phyloP scores from a whole-genome alignment of 306 rosid species.

The Trifolium dubium region DNA sequence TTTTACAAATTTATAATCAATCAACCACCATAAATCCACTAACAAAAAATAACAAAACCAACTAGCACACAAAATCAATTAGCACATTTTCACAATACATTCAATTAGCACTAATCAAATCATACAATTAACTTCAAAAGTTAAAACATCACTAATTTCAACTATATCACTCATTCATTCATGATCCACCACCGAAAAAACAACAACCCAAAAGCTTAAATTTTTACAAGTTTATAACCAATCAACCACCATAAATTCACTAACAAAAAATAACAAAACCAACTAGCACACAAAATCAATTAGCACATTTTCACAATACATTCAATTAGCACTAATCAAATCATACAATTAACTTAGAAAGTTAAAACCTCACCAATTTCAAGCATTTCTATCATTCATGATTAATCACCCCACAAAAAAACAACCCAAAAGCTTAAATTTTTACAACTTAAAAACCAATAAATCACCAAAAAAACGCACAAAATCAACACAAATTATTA shows the following conservation, averaged over 20 bases:
- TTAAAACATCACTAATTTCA: background rate
- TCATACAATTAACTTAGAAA: slow-evolving; percentile 6
- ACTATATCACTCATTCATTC: background rate
- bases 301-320: background rate
- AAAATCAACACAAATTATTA: background rate
- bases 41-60: too few relatives aligned
- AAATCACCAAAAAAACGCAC: background rate
- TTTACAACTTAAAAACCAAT: slow-evolving; percentile 12
- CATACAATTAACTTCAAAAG: slow-evolving; percentile 1
- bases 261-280: background rate
- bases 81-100: background rate
- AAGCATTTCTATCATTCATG: background rate
- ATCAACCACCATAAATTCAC: background rate
- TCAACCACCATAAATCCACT: background rate
- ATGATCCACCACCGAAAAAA: background rate
- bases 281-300: slow-evolving; percentile 8
- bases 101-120: slow-evolving; percentile 17
- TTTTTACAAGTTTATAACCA: slow-evolving; percentile 10
- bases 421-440: background rate
- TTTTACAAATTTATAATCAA: slow-evolving; percentile 11
- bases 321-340: slow-evolving; percentile 12
- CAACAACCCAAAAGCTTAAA: background rate
- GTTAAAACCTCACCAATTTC: background rate
- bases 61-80: background rate
- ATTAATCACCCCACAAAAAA: background rate